phyloP scores from a whole-genome alignment of 345 rosid species.

The Iberis pinnata region DNA sequence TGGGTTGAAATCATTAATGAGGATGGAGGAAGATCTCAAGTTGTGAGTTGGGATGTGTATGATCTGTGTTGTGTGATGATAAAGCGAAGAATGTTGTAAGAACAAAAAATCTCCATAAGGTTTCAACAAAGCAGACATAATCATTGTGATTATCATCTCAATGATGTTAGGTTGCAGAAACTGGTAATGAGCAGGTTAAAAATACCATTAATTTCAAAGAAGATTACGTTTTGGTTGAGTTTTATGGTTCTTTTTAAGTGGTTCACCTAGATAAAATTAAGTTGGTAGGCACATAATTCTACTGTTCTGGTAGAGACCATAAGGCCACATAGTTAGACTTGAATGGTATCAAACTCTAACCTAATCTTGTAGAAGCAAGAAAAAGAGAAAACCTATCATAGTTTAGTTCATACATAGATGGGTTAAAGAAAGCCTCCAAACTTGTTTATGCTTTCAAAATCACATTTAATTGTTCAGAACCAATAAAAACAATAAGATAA shows the following conservation, averaged over 20 bases:
- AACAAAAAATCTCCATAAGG: constrained; percentile 1
- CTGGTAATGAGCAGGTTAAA: constrained; percentile 18
- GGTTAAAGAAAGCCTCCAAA: neutral
- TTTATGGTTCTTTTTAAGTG: constrained; percentile 18
- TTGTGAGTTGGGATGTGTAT: constrained; percentile 3
- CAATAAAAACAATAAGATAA: too few relatives aligned
- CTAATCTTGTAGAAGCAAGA: constrained; percentile 15
- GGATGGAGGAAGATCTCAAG: constrained; percentile 17
- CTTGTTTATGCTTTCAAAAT: neutral
- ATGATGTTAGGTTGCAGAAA: constrained; percentile 18
- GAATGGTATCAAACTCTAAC: constrained; percentile 1
- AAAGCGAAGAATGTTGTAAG: constrained; percentile 10
- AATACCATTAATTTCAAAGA: constrained; percentile 6
- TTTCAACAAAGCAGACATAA: constrained; percentile 21
- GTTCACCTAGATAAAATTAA: constrained; percentile 21
- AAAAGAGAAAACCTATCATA: neutral
- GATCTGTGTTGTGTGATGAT: constrained; percentile 19
- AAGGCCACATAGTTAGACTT: constrained; percentile 8
- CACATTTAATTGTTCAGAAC: neutral
- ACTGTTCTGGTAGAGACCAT: constrained; percentile 1
- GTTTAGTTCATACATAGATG: neutral
- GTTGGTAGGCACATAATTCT: constrained; percentile 8
- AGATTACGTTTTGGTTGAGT: constrained; percentile 5
- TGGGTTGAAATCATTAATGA: constrained; percentile 6
- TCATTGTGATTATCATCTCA: constrained; percentile 14